Evolutionary conservation across 1,284 basidiomycete genomes (phyloP), one percentile per base, ranked within the genome.

Genomic region (Ustilago xerochloae): DNA sequence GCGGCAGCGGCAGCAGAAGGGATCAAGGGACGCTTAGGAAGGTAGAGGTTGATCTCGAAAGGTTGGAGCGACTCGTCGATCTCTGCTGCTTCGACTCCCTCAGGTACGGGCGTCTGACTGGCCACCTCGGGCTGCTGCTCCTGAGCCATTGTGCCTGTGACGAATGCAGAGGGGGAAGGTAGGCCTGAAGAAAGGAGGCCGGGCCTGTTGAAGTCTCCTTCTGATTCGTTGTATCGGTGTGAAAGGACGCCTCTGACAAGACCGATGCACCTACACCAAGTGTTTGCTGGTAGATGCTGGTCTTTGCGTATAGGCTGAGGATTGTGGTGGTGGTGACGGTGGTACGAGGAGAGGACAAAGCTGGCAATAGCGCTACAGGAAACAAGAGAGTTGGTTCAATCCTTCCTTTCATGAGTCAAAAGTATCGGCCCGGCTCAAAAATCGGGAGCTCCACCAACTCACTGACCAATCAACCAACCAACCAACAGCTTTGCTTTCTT

Each of bases 41-140:
- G 75, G 59, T 79, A 63, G n/a, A 84, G 77, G 53, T 60, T 59
- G 46, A 84, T 76, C 60, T 83, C 81, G 58, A 83, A 83, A 13
- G 81, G 79, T 52, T 77, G 76, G 20, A 76, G 61, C 49, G 65
- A 65, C 50, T 68, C 71, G 62, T 74, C 71, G 12, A 74, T 33
- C 55, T 72, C 63, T 20, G 48, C 3, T 16, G 38, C 50, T 41
- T 72, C 59, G 51, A 52, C 62, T 35, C 0, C 48, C 6, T 69
- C 56, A 4, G 51, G 28, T 4, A 51, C 51, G 4, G 50, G 39
- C 7, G 51, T n/a, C 47, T 55, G 58, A 13, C 43, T 22, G 1
- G 50, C 36, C 8, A 32, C 47, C 24, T 59, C 63, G 30, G 36
- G 28, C 13, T 72, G 28, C 13, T 72, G 56, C 29, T 60, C 63